Evolutionary conservation across 345 rosid genomes (phyloP), one percentile per base, ranked within the genome.

Genomic region (Citrus reticulata): DNA sequence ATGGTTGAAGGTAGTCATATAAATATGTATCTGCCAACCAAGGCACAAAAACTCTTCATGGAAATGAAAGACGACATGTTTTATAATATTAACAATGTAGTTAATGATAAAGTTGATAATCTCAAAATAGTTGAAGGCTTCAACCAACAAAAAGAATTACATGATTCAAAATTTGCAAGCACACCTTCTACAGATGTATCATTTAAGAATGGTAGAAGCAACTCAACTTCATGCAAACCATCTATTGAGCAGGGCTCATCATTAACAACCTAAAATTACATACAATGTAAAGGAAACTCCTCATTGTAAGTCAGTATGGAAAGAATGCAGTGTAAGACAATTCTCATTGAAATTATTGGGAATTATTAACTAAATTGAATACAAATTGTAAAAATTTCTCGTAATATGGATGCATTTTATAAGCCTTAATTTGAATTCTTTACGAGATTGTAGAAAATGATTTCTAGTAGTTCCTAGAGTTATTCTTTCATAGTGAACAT

Each of bases 1-100:
- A 89, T 74, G 95, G 88, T 77, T 92, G 97, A 61, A 95, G 77
- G 79, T 93, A 92, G 86, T 95, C 97, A 54, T 97, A 87, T 70
- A 95, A 83, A 75, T 80, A 84, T 19, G 83, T 85, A 49, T 84
- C 90, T 1, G 76, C 87, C 83, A 93, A 76, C 99, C 97, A 95
- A 14, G 95, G 97, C 69, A 91, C 83, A 78, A 95, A 90, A 74
- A 95, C 94, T 86, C 98, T 90, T 73, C 87, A 87, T 25, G 97
- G 97, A 83, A 95, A 87, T 68, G 85, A 68, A 71, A 95, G 89
- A 81, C 79, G 37, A 90, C 83, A 84, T 81, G 92, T 98, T 91
- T 85, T 83, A 71, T 35, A 82, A 79, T 86, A 81, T 79, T 68
- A 69, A 75, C 60, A 24, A 68, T 71, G 65, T 35, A 60, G 74